phyloP scores from a whole-genome alignment of 1,284 basidiomycete species.

The Pseudozyma hubeiensis region DNA sequence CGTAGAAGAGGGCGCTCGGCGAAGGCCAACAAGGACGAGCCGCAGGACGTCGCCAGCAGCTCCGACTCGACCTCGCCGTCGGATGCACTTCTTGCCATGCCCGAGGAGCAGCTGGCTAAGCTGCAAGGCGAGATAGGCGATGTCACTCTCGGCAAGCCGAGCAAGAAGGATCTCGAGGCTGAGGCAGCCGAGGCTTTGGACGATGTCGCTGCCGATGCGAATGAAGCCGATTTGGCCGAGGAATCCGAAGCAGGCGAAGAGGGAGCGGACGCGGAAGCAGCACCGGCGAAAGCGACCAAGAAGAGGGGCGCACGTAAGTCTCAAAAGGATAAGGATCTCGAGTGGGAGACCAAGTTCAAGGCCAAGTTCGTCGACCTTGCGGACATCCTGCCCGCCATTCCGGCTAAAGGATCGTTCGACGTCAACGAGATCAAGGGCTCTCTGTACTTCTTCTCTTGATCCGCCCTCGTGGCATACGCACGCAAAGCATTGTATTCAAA shows the following conservation, averaged over 20 bases:
- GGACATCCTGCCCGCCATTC: conserved; percentile 84
- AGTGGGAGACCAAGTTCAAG: conserved; percentile 45
- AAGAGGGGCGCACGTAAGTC: conserved; percentile 13
- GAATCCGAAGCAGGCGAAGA: conserved; percentile 21
- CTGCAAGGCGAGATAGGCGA: conserved; percentile 29
- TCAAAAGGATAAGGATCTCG: conserved; percentile 27
- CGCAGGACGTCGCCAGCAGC: conserved; percentile 5
- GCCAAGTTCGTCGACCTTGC: conserved; percentile 78
- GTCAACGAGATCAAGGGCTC: conserved; percentile 78
- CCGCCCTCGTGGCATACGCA: background rate
- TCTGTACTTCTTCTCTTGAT: conserved; percentile 65
- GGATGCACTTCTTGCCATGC: conserved; percentile 30
- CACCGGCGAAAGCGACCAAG: conserved; percentile 1
- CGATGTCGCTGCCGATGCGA: conserved; percentile 14
- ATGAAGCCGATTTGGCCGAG: conserved; percentile 12
- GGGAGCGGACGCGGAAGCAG: conserved; percentile 1
- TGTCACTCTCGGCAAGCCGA: conserved; percentile 22
- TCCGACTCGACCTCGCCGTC: conserved; percentile 13
- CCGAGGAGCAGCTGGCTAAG: conserved; percentile 41
- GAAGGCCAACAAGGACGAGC: conserved; percentile 6
- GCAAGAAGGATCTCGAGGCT: conserved; percentile 15
- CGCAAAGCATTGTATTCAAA: background rate
- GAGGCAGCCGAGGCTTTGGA: conserved; percentile 24
- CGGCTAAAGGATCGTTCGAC: conserved; percentile 87
- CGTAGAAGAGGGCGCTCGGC: conserved; percentile 7